Conservation (phyloP, 106 monocot species). For the Phalaenopsis aphrodite region DNA sequence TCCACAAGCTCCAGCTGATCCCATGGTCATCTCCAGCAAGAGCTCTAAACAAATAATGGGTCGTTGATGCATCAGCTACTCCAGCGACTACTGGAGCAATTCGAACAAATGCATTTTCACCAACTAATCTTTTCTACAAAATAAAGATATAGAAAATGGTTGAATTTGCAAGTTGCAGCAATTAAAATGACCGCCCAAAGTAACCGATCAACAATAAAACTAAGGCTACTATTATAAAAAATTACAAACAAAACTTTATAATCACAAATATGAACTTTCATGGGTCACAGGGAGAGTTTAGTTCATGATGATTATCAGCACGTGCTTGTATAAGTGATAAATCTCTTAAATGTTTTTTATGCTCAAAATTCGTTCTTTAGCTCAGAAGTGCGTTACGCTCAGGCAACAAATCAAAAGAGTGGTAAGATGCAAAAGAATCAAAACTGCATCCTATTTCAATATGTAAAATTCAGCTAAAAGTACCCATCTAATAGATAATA, state of each 20-base stretch:
- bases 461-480: too few relatives aligned
- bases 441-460: too few relatives aligned
- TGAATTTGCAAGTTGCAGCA: not conserved
- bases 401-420: too few relatives aligned
- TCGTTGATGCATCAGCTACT: constrained; percentile 70
- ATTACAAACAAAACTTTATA: not conserved
- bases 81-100: constrained; percentile 77
- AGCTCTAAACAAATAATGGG: constrained; percentile 82
- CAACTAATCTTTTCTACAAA: constrained; percentile 52
- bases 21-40: constrained; percentile 66
- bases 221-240: not conserved
- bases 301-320: not conserved
- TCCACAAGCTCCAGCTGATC: constrained; percentile 76
- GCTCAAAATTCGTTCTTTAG: too few relatives aligned
- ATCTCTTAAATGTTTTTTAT: not conserved
- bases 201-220: not conserved
- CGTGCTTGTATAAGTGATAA: not conserved
- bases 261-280: not conserved
- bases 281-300: not conserved
- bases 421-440: too few relatives aligned
- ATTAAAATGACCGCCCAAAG: not conserved
- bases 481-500: too few relatives aligned
- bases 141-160: not conserved
- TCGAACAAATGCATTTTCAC: constrained; percentile 83
- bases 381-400: too few relatives aligned